A percentile compares a stretch with the other conserved stretches of the same genome.
Evolutionary conservation across 192 early-diverging fungal species (phyloP).

Genomic region (Entomortierella beljakovae): DNA sequence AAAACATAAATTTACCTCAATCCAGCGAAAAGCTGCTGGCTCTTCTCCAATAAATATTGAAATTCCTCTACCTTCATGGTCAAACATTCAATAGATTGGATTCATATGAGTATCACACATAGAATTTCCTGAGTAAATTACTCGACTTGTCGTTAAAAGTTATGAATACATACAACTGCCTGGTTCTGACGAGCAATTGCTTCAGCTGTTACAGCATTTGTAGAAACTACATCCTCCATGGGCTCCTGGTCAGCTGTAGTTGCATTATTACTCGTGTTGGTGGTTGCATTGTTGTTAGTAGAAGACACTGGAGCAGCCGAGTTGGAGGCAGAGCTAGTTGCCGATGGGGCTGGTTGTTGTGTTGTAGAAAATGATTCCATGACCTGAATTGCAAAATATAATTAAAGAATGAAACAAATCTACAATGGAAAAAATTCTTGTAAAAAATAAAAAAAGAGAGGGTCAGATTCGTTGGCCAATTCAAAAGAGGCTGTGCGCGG

Average conservation of each 20-base stretch:
- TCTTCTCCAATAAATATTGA: constrained; percentile 95
- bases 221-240: constrained; percentile 52
- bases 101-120: too few species aligned
- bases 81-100: not conserved
- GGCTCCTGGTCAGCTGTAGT: constrained; percentile 11
- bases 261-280: not conserved
- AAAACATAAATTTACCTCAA: constrained; percentile 69
- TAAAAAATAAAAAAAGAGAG: too few species aligned
- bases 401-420: too few species aligned
- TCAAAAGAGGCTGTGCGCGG: too few species aligned
- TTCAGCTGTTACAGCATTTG: constrained; percentile 45
- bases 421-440: too few species aligned
- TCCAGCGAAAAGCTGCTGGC: constrained; percentile 95
- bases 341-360: constrained; percentile 6
- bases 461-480: too few species aligned
- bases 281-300: not conserved
- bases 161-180: constrained; percentile 26
- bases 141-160: too few species aligned
- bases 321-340: not conserved
- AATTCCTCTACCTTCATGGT: constrained; percentile 79
- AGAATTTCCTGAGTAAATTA: too few species aligned
- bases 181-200: constrained; percentile 51
- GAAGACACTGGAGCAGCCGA: not conserved
- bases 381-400: too few species aligned
- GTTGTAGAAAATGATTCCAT: constrained; percentile 4